Base-by-base conservation (phyloP, 2,329 filamentous ascomycete genomes). In the Monosporascus sp. region DNA sequence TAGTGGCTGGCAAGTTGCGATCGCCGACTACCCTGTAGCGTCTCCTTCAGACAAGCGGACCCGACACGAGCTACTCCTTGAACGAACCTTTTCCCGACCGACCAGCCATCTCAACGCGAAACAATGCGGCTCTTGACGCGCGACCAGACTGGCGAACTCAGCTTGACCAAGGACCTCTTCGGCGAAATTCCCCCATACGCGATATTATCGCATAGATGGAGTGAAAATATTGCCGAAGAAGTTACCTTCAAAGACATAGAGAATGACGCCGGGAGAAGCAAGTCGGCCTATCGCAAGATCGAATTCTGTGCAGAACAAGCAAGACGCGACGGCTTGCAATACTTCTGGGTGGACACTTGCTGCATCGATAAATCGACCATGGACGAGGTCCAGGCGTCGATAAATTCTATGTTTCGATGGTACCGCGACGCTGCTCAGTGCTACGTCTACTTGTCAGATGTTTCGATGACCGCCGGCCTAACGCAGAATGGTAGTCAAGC, bases 401-500 rank as follows among this genome's bases (percentile, higher is more conserved):
- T 60, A 11, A 57, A 56, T 17, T 41, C 24, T 25, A 60, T 60
- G 53, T 60, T 59, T 25, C 50, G 51, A 7, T 59, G 54, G 51
- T 60, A 60, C 45, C 38, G 34, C 17, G 44, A 56, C 48, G 48
- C 53, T 15, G 48, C 25, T 24, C 39, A 5, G 51, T 60, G 54
- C 48, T 60, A 59, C 47, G 58, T 59, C n/a, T 60, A 59, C 51
- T 39, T 60, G 7, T 50, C 48, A 5, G 51, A 60, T 27, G 52
- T 61, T 20, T 59, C 52, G 6, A 22, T 31, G 27, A 31, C 27
- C 27, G 9, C 27, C 27, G 27, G 1, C 27, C 9, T 31, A 11
- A 11, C 9, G 9, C 27, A 11, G 27, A 31, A 31, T 31, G 27
- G 27, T 9, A 31, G 27, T 31, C 27, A 31, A 31, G 27, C 27